These are phyloP conservation scores for Nepenthes mirabilis DNA, from an alignment of 148 eudicot species.

Conservation along the genomic window DNA sequence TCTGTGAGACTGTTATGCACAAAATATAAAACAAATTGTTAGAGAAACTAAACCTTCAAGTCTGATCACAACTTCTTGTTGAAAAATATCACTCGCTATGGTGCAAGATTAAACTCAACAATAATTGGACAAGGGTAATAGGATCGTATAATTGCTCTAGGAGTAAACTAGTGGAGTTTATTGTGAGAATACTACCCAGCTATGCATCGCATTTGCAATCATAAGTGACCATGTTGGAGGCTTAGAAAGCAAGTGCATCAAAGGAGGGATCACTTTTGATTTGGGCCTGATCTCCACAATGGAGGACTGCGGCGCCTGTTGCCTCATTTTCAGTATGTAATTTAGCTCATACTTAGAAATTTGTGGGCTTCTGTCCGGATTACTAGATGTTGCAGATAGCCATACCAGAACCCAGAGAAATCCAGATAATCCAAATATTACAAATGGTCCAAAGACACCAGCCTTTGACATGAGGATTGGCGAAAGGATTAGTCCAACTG, in stretches of 20 bases:
- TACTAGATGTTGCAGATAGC: constrained; percentile 83
- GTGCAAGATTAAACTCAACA: neutral
- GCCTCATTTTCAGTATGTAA: constrained; percentile 43
- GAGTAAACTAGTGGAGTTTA: neutral
- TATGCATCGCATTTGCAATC: constrained; percentile 89
- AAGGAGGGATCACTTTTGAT: constrained; percentile 60
- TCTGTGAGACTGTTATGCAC: neutral
- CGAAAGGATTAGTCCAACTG: constrained; percentile 78
- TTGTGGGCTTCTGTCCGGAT: constrained; percentile 65
- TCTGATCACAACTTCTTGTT: too few relatives aligned
- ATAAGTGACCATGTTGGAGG: constrained; percentile 82
- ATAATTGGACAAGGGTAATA: neutral
- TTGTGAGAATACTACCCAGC: constrained; percentile 51
- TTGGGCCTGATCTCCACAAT: constrained; percentile 18
- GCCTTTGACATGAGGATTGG: constrained; percentile 91
- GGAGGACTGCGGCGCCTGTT: constrained; percentile 12
- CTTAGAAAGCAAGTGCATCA: constrained; percentile 63
- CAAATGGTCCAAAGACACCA: constrained; percentile 86
- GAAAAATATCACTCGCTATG: too few relatives aligned
- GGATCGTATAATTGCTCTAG: neutral
- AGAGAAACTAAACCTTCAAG: too few relatives aligned
- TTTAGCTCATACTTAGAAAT: constrained; percentile 65
- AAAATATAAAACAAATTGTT: too few relatives aligned
- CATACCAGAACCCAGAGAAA: constrained; percentile 91
- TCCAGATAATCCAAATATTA: constrained; percentile 81